Evolutionary conservation across 2,329 filamentous ascomycete species (phyloP), one percentile per base, ranked within the genome.

Genomic region (Clonostachys chloroleuca): DNA sequence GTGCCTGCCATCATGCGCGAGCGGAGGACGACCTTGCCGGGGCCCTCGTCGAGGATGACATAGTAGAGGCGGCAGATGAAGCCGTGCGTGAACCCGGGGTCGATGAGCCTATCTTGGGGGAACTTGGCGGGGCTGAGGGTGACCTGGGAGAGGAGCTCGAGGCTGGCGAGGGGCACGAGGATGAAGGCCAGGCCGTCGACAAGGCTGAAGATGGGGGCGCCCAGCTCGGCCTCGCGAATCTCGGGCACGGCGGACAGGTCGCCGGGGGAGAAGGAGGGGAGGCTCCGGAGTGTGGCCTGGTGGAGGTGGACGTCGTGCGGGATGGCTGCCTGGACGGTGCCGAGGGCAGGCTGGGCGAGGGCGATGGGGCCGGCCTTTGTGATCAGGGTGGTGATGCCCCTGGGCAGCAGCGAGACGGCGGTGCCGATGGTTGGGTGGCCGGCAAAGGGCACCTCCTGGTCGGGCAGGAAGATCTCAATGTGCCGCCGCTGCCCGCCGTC

Each of bases 131-230:
- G 54, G 34, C 61, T 56, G 5, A 54, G 54, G 33, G 64, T 54
- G 4, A 72, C 67, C 12, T 63, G 55, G 6, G 66, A 73, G 16
- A 92, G 70, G 8, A 77, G 73, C 33, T 81, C 80, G 10, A 89
- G 63, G 46, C 73, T 75, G 0, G 78, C 70, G 18, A 94, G 69
- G 53, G 79, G 68, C 13, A 87, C 70, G 34, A 89, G 75, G n/a
- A 81, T 65, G 62, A 90, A 91, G 1, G 80, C 80, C 83, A 92
- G 86, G 43, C 87, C 88, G 41, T 80, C 81, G 35, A 90, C 86
- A 42, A 91, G 80, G 52, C 78, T 83, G 47, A 83, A 74, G 16
- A 80, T 57, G 13, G 77, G 74, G 9, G 75, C 70, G 12, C 54
- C 50, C 34, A 68, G 53, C 61, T 73, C 69, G 5, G 64, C 63